Evolutionary conservation across 768 basidiomycete species (phyloP).

Genomic region (Naganishia kalamii): DNA sequence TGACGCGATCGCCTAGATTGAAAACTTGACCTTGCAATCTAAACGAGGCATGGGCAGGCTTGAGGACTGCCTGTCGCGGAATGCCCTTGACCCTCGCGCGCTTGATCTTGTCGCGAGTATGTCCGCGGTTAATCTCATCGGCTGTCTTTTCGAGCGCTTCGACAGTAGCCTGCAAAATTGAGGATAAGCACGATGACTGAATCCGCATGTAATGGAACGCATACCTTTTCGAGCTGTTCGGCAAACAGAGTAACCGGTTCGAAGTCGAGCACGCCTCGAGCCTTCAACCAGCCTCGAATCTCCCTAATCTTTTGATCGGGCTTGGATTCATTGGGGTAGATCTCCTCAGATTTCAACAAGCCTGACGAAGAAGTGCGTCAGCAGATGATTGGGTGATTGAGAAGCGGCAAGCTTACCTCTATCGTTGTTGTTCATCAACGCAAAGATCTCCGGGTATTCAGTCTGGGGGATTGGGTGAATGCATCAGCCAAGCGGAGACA

Average conservation of each 20-base stretch:
- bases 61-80: conserved; percentile 84
- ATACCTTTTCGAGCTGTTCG: conserved; percentile 82
- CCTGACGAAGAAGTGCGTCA: not conserved
- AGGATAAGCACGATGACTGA: not conserved
- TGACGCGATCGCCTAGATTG: conserved; percentile 82
- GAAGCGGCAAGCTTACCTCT: conserved; percentile 53
- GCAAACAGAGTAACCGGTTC: conserved; percentile 88
- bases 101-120: conserved; percentile 64
- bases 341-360: conserved; percentile 44
- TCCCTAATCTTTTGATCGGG: conserved; percentile 68
- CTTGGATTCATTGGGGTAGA: conserved; percentile 56
- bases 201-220: not conserved
- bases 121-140: conserved; percentile 60
- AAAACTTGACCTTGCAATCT: conserved; percentile 85
- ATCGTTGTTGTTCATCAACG: conserved; percentile 61
- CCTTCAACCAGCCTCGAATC: conserved; percentile 76
- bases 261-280: conserved; percentile 78
- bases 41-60: conserved; percentile 81
- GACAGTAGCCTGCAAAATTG: conserved; percentile 62
- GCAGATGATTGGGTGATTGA: conserved; percentile 28
- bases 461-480: conserved; percentile 49
- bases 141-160: conserved; percentile 69
- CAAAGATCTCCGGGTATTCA: conserved; percentile 78
- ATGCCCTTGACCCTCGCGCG: conserved; percentile 89
- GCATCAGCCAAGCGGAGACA: not conserved